Evolutionary conservation across 768 basidiomycete genomes (phyloP).

Genomic region (Tremella fuciformis): DNA sequence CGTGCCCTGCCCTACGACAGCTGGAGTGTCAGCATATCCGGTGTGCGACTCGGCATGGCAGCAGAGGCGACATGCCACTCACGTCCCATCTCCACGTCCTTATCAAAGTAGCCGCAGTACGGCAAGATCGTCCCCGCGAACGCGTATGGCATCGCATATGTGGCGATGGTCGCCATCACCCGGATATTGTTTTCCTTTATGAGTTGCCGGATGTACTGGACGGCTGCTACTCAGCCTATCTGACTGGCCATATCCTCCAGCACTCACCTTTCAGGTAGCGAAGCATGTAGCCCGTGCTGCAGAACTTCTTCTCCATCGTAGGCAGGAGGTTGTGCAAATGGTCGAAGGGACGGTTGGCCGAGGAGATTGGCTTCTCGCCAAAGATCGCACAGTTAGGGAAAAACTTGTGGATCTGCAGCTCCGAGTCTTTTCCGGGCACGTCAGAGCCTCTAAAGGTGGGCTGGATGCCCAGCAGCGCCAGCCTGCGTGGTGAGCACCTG

Average conservation of each 20-base stretch:
- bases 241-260: slow-evolving; percentile 88
- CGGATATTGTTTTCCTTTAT: too few species aligned
- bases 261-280: slow-evolving; percentile 87
- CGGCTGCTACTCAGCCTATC: too few species aligned
- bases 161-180: slow-evolving; percentile 81
- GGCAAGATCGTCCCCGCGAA: slow-evolving; percentile 16
- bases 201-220: too few species aligned
- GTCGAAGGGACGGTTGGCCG: too few species aligned
- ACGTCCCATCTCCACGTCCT: slow-evolving; percentile 57
- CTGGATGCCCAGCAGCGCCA: slow-evolving; percentile 61
- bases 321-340: slow-evolving; percentile 67
- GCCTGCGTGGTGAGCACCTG: not conserved
- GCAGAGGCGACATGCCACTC: slow-evolving; percentile 59
- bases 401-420: slow-evolving; percentile 73
- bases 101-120: slow-evolving; percentile 12
- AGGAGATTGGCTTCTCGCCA: slow-evolving; percentile 84
- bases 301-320: slow-evolving; percentile 52
- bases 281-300: slow-evolving; percentile 66
- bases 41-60: slow-evolving; percentile 53
- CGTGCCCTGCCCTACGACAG: not conserved
- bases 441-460: slow-evolving; percentile 80
- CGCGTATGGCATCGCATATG: slow-evolving; percentile 87
- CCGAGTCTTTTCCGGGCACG: slow-evolving; percentile 62
- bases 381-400: slow-evolving; percentile 84
- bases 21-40: not conserved